phyloP scores from a whole-genome alignment of 768 basidiomycete genomes.

The Sporobolomyces phaffii region DNA sequence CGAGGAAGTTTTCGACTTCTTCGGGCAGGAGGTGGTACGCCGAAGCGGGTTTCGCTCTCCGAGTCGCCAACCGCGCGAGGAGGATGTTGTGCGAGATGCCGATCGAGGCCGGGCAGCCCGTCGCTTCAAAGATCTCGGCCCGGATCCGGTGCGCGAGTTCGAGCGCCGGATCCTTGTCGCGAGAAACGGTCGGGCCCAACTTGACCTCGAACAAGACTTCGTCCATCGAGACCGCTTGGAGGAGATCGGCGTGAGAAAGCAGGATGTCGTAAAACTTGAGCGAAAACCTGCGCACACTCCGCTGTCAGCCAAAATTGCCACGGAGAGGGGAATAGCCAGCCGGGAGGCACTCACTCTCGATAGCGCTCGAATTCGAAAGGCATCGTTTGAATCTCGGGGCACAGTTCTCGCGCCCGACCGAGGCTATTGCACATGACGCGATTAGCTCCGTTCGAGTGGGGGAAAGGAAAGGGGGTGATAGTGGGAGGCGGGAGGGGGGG shows the following conservation, averaged over 20 bases:
- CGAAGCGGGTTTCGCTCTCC: slow-evolving; percentile 82
- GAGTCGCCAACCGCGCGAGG: slow-evolving; percentile 83
- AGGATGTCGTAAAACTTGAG: slow-evolving; percentile 87
- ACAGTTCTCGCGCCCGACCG: slow-evolving; percentile 70
- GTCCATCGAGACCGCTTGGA: slow-evolving; percentile 93
- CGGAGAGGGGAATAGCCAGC: background rate
- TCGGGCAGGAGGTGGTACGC: slow-evolving; percentile 65
- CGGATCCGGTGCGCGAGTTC: slow-evolving; percentile 59
- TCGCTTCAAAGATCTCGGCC: slow-evolving; percentile 65
- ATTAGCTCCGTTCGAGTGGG: too few relatives aligned
- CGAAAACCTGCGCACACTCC: slow-evolving; percentile 61
- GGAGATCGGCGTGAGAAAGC: slow-evolving; percentile 78
- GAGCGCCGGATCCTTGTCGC: slow-evolving; percentile 19
- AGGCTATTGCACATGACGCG: slow-evolving; percentile 57
- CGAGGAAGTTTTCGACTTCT: slow-evolving; percentile 56
- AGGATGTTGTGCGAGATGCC: slow-evolving; percentile 88
- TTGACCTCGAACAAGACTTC: slow-evolving; percentile 91
- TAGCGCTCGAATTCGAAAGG: slow-evolving; percentile 83
- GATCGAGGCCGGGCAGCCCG: slow-evolving; percentile 68
- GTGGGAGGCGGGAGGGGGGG: too few relatives aligned
- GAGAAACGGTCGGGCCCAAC: slow-evolving; percentile 39
- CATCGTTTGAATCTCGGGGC: slow-evolving; percentile 65
- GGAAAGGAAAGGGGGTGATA: too few relatives aligned
- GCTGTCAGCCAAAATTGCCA: too few relatives aligned
- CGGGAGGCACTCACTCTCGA: slow-evolving; percentile 49